These are phyloP conservation scores for Pichia cephalocereana DNA, from an alignment of 805 yeast genomes.

Conservation along the genomic window DNA sequence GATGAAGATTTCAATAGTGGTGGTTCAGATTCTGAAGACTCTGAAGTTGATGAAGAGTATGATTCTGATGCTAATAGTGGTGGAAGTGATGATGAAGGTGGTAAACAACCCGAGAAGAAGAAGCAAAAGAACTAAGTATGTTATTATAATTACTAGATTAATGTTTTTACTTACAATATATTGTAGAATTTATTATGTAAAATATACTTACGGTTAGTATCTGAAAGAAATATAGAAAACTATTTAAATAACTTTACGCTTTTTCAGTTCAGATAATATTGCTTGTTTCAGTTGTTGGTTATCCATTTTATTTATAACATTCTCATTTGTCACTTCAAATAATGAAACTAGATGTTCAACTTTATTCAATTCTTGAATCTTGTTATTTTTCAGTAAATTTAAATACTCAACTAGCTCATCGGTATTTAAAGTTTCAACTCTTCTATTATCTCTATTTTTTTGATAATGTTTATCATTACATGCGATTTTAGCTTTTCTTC, in stretches of 20 bases:
- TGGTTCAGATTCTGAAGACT: constrained; percentile 19
- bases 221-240: not conserved
- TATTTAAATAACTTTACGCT: constrained; percentile 1
- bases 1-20: constrained; percentile 83
- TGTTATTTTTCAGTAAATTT: not conserved
- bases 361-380: constrained; percentile 5
- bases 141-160: not conserved
- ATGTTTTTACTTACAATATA: no score
- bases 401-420: constrained; percentile 1
- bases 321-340: constrained; percentile 5
- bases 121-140: constrained; percentile 9
- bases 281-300: constrained; percentile 1
- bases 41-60: constrained; percentile 68
- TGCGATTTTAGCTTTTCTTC: not conserved
- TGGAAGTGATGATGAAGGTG: constrained; percentile 19
- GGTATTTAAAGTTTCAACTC: not conserved
- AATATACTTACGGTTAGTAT: not conserved
- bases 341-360: constrained; percentile 6
- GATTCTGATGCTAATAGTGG: constrained; percentile 41
- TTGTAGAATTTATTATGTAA: not conserved
- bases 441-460: constrained; percentile 1
- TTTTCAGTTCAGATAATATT: constrained; percentile 4
- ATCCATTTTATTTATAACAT: constrained; percentile 3
- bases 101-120: constrained; percentile 14
- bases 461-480: constrained; percentile 1